These are phyloP conservation scores for Hansenula anomala DNA, from an alignment of 1,139 yeast genomes.

Conservation along the genomic window DNA sequence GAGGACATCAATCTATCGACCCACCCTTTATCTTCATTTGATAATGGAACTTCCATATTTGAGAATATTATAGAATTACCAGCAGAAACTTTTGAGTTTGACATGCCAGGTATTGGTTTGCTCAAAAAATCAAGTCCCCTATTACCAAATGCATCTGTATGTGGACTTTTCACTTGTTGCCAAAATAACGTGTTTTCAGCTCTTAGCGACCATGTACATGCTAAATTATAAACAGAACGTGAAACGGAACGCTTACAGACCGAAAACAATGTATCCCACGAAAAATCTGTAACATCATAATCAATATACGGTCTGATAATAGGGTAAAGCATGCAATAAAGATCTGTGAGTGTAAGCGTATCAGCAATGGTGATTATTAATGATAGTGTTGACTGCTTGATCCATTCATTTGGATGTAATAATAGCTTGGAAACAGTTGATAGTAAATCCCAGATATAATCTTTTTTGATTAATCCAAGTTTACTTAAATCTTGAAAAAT, in stretches of 20 bases:
- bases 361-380: slow-evolving; percentile 59
- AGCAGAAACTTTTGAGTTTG: slow-evolving; percentile 22
- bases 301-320: slow-evolving; percentile 71
- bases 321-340: slow-evolving; percentile 80
- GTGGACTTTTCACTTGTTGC: slow-evolving; percentile 44
- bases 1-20: slow-evolving; percentile 59
- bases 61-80: slow-evolving; percentile 29
- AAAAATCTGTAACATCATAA: slow-evolving; percentile 66
- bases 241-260: slow-evolving; percentile 65
- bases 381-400: slow-evolving; percentile 63
- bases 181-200: slow-evolving; percentile 73
- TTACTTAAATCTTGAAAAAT: slow-evolving; percentile 56
- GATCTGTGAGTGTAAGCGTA: slow-evolving; percentile 69
- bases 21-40: slow-evolving; percentile 71
- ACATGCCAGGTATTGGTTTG: slow-evolving; percentile 23
- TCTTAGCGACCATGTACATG: slow-evolving; percentile 68
- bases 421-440: slow-evolving; percentile 45
- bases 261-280: slow-evolving; percentile 60
- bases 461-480: slow-evolving; percentile 46
- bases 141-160: slow-evolving; percentile 39
- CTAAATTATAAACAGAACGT: slow-evolving; percentile 58
- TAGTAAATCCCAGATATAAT: slow-evolving; percentile 47
- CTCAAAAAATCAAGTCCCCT: slow-evolving; percentile 34
- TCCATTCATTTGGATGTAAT: slow-evolving; percentile 86
- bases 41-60: slow-evolving; percentile 34